Evolutionary conservation across 768 basidiomycete genomes (phyloP).

Genomic region (Auricularia auricula-judae): DNA sequence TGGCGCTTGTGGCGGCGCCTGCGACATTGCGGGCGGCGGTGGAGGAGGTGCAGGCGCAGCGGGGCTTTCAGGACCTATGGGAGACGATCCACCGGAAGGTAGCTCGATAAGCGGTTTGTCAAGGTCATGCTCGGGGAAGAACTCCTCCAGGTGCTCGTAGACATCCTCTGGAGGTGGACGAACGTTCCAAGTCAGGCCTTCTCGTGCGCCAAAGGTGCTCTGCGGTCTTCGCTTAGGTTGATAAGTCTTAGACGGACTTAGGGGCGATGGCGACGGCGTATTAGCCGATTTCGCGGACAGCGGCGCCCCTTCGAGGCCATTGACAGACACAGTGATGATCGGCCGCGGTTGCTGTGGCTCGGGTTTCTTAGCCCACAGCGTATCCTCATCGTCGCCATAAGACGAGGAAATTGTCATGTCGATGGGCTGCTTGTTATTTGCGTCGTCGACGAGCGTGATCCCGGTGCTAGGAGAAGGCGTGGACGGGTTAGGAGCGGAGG

Average conservation of each 20-base stretch:
- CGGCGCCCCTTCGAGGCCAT: conserved; percentile 3
- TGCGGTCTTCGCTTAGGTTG: conserved; percentile 11
- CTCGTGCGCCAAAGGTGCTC: conserved; percentile 51
- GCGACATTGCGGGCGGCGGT: conserved; percentile 14
- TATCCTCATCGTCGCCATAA: conserved; percentile 23
- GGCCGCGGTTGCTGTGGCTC: conserved; percentile 11
- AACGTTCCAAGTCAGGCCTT: conserved; percentile 73
- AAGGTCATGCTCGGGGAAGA: conserved; percentile 93
- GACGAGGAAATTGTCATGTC: not conserved
- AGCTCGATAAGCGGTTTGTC: conserved; percentile 91
- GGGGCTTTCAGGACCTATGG: conserved; percentile 47
- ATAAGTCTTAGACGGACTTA: conserved; percentile 3
- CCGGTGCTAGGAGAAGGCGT: not conserved
- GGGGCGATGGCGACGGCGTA: conserved; percentile 12
- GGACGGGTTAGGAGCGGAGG: not conserved
- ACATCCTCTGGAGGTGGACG: conserved; percentile 89
- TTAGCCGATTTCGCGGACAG: conserved; percentile 12
- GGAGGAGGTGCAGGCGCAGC: conserved; percentile 24
- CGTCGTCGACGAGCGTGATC: not conserved
- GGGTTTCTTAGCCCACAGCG: conserved; percentile 34
- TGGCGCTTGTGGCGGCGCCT: not conserved
- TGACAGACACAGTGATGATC: conserved; percentile 1
- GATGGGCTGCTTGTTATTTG: not conserved
- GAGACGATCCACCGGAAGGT: conserved; percentile 62
- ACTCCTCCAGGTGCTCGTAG: conserved; percentile 84